These are phyloP conservation scores for Bolboschoenus planiculmis DNA, from an alignment of 176 grass and related monocot species.

Conservation along the genomic window DNA sequence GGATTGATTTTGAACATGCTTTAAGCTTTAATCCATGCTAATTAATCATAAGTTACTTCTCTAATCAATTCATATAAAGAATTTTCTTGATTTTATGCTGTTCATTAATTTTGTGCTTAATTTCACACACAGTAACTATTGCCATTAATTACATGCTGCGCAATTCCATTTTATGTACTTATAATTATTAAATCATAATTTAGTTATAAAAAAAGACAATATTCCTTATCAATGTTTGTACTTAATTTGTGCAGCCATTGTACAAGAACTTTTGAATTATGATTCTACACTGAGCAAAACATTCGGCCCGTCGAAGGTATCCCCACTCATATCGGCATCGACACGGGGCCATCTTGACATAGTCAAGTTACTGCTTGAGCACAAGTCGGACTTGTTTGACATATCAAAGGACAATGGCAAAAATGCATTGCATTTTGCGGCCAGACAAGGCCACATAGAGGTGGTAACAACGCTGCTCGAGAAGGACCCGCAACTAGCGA, in stretches of 20 bases:
- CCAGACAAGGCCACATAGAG: constrained; percentile 70
- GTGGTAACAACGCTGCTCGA: constrained; percentile 67
- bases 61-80: background rate
- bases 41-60: background rate
- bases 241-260: constrained; percentile 40
- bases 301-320: constrained; percentile 68
- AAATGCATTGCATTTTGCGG: constrained; percentile 90
- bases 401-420: constrained; percentile 80
- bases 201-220: background rate
- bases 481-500: constrained; percentile 83
- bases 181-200: background rate
- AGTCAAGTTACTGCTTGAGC: constrained; percentile 53
- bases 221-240: constrained; percentile 4
- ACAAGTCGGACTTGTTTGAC: constrained; percentile 66
- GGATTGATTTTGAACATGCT: background rate
- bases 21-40: background rate
- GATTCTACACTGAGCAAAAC: constrained; percentile 63
- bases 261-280: constrained; percentile 55
- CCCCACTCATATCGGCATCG: constrained; percentile 73
- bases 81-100: background rate
- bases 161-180: background rate
- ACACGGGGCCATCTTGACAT: constrained; percentile 72
- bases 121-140: background rate
- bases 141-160: background rate
- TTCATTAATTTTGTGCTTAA: background rate